A percentile compares a stretch with the other conserved stretches of the same genome.
Evolutionary conservation across 192 early-diverging fungal species (phyloP).

Genomic region (Gaertneriomyces semiglobifer): DNA sequence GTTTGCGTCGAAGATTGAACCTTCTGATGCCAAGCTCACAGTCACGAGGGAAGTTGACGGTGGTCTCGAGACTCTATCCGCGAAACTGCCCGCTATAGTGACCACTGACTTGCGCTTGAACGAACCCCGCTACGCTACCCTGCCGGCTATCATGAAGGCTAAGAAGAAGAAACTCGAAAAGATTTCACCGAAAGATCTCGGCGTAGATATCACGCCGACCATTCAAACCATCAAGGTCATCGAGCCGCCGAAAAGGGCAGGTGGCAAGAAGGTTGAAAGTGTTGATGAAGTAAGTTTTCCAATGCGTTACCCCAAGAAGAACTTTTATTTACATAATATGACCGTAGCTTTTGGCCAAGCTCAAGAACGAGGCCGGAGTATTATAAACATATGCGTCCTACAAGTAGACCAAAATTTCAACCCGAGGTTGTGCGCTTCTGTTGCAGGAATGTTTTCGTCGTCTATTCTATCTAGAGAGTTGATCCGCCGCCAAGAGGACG

Average conservation of each 20-base stretch:
- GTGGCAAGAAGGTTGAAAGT: conserved; percentile 83
- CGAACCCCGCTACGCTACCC: conserved; percentile 91
- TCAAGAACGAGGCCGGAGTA: conserved; percentile 76
- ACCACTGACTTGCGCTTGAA: conserved; percentile 96
- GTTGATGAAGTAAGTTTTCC: conserved; percentile 74
- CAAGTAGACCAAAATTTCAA: too few species aligned
- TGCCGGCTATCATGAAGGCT: conserved; percentile 98
- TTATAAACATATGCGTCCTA: conserved; percentile 41
- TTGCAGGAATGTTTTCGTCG: too few species aligned
- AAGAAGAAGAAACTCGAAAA: conserved; percentile 95
- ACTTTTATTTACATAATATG: neutral
- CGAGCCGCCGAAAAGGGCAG: conserved; percentile 90
- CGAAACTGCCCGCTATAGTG: conserved; percentile 85
- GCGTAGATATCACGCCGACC: conserved; percentile 78
- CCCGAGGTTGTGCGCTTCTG: too few species aligned
- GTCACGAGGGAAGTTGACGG: conserved; percentile 97
- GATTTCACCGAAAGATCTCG: conserved; percentile 71
- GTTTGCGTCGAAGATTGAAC: conserved; percentile 93
- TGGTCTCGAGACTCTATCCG: conserved; percentile 85
- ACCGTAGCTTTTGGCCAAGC: conserved; percentile 73
- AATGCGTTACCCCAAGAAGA: neutral
- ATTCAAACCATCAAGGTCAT: conserved; percentile 84
- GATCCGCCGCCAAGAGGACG: too few species aligned
- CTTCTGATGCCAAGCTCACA: conserved; percentile 61
- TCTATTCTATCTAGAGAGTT: too few species aligned